Percentiles rank a stretch among this genome's conserved stretches.
Evolutionary conservation across 2,329 filamentous ascomycete genomes (phyloP).

Genomic region (Pseudocercospora macadamiae): DNA sequence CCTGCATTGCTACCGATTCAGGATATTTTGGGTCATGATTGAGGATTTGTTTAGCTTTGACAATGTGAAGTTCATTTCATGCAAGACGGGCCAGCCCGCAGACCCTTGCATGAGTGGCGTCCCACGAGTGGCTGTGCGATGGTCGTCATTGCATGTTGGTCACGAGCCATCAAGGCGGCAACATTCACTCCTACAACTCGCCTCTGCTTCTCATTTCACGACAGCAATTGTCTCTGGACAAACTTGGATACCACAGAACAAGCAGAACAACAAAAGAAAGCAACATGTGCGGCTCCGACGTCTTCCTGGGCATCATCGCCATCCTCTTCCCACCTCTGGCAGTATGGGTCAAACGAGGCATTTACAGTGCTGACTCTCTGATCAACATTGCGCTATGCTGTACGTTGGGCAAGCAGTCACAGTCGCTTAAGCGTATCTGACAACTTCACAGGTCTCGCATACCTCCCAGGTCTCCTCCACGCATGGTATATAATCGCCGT

Average conservation of each 20-base stretch:
- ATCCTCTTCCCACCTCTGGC: conserved; percentile 58
- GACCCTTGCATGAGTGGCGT: conserved; percentile 9
- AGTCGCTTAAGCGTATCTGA: conserved; percentile 3
- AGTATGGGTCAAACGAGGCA: conserved; percentile 96
- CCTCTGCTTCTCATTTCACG: neutral
- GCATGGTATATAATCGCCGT: conserved; percentile 97
- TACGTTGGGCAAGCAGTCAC: conserved; percentile 21
- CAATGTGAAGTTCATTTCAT: conserved; percentile 11
- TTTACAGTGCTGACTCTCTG: conserved; percentile 88
- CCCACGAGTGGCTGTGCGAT: conserved; percentile 2
- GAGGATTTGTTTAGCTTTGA: conserved; percentile 13
- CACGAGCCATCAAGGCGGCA: conserved; percentile 18
- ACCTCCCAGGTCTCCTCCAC: conserved; percentile 84
- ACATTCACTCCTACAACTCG: conserved; percentile 7
- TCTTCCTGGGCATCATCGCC: conserved; percentile 63
- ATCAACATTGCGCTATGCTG: conserved; percentile 91
- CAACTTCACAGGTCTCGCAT: conserved; percentile 38
- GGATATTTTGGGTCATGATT: conserved; percentile 8
- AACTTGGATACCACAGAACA: neutral
- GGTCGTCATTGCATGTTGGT: conserved; percentile 7
- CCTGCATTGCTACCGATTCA: conserved; percentile 43
- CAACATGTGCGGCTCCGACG: conserved; percentile 63
- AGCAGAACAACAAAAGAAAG: neutral
- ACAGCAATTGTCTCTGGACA: neutral
- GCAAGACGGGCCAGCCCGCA: neutral